These are phyloP conservation scores for Tylopilus vinaceipallidus DNA, from an alignment of 768 basidiomycete genomes.

Conservation along the genomic window DNA sequence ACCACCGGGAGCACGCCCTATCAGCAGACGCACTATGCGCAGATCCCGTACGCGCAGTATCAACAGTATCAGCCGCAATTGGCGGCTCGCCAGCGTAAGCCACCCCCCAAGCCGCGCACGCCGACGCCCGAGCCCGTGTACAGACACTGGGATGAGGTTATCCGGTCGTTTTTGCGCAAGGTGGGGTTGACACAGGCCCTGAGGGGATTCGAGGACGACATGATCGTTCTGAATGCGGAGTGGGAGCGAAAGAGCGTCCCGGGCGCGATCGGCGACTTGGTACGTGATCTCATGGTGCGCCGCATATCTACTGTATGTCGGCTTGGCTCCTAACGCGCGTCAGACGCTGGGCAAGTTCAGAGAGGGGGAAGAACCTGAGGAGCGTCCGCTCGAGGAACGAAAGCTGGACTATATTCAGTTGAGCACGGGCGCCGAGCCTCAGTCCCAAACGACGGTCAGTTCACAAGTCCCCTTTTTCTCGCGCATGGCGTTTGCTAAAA, in stretches of 20 bases:
- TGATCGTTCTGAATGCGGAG: constrained; percentile 64
- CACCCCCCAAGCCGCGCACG: constrained; percentile 26
- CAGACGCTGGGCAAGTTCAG: constrained; percentile 33
- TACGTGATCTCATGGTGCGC: constrained; percentile 51
- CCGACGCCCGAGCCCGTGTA: constrained; percentile 45
- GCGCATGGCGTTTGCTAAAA: constrained; percentile 2
- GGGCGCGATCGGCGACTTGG: constrained; percentile 50
- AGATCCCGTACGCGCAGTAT: constrained; percentile 35
- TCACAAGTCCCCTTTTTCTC: neutral
- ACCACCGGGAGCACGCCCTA: constrained; percentile 30
- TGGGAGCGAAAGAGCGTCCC: constrained; percentile 63
- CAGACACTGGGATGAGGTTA: constrained; percentile 59
- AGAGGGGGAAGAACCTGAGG: constrained; percentile 24
- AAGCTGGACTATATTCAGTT: constrained; percentile 62
- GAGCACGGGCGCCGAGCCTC: constrained; percentile 44
- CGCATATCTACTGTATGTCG: neutral
- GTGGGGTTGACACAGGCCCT: constrained; percentile 58
- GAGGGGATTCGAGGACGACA: constrained; percentile 65
- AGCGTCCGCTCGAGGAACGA: constrained; percentile 56
- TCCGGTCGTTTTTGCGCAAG: constrained; percentile 52
- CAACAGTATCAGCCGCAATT: constrained; percentile 31
- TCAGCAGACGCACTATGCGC: constrained; percentile 34
- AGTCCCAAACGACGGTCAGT: constrained; percentile 60
- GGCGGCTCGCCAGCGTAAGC: constrained; percentile 30
- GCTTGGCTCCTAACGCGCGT: neutral